Conservation (phyloP, 108 stramenopile genomes). For the Mediolabrus comicus region DNA sequence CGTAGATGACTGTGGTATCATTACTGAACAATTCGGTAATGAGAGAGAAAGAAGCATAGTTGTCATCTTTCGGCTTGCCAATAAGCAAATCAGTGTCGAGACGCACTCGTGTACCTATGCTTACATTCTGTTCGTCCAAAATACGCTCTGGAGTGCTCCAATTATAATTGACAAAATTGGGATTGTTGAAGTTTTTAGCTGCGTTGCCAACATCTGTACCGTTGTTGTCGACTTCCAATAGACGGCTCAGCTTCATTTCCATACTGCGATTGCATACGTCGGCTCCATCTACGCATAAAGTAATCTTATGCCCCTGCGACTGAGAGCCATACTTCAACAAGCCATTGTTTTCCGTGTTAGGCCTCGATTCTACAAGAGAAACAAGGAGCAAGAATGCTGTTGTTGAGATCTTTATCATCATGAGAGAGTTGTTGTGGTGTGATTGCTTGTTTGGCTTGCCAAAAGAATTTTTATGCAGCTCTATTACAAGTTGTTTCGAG, state of each 20-base stretch:
- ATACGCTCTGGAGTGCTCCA: not conserved
- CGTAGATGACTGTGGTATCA: not conserved
- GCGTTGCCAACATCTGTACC: not conserved
- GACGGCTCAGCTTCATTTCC: constrained; percentile 4
- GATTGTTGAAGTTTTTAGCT: not conserved
- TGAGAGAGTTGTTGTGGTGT: too few relatives aligned
- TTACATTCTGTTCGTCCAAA: not conserved
- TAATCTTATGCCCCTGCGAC: not conserved
- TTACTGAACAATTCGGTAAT: not conserved
- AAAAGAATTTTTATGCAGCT: too few relatives aligned
- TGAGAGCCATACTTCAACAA: not conserved
- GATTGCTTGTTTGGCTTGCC: too few relatives aligned
- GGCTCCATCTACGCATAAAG: not conserved
- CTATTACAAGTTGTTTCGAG: too few relatives aligned
- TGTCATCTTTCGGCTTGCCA: not conserved
- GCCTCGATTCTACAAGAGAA: not conserved
- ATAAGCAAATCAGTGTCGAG: not conserved
- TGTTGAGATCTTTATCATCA: too few relatives aligned
- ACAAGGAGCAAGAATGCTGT: not conserved
- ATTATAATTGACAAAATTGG: not conserved
- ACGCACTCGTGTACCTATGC: not conserved
- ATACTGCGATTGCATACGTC: not conserved
- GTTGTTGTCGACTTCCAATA: not conserved
- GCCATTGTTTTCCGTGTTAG: not conserved
- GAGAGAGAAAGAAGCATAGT: not conserved